A percentile compares a stretch with the other conserved stretches of the same genome.
These are phyloP conservation scores for Daldinia eschscholtzii DNA, from an alignment of 2,329 filamentous ascomycete species.

Conservation along the genomic window DNA sequence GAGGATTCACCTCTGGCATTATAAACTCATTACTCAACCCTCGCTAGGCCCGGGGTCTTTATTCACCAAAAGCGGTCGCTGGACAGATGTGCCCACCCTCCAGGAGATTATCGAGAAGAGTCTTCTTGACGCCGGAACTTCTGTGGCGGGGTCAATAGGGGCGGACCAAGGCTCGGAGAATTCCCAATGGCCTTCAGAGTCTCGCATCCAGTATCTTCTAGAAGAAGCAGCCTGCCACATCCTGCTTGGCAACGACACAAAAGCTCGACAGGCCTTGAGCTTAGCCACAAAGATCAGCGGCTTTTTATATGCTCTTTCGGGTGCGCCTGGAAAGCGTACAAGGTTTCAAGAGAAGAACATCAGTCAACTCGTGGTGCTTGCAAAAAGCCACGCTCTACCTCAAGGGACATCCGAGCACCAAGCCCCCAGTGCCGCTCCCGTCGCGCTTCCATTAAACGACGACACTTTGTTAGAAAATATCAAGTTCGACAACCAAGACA, in stretches of 20 bases:
- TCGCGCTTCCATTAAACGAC: constrained; percentile 84
- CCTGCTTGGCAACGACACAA: constrained; percentile 83
- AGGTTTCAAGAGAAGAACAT: constrained; percentile 82
- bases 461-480: constrained; percentile 93
- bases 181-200: constrained; percentile 58
- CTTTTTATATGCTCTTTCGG: constrained; percentile 86
- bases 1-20: constrained; percentile 78
- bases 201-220: constrained; percentile 78
- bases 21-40: constrained; percentile 70
- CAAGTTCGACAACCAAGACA: constrained; percentile 73
- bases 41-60: constrained; percentile 66
- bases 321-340: constrained; percentile 86
- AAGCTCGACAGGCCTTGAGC: constrained; percentile 78
- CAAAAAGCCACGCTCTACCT: constrained; percentile 72
- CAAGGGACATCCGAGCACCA: constrained; percentile 43
- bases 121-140: constrained; percentile 57
- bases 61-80: constrained; percentile 68
- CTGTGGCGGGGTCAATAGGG: constrained; percentile 26
- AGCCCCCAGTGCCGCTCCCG: constrained; percentile 61
- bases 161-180: constrained; percentile 47
- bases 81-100: constrained; percentile 70
- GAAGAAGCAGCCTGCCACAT: constrained; percentile 88
- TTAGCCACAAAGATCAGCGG: constrained; percentile 74
- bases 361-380: constrained; percentile 91
- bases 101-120: constrained; percentile 62